Conservation (phyloP, 306 rosid species). For the Alnus glutinosa region DNA sequence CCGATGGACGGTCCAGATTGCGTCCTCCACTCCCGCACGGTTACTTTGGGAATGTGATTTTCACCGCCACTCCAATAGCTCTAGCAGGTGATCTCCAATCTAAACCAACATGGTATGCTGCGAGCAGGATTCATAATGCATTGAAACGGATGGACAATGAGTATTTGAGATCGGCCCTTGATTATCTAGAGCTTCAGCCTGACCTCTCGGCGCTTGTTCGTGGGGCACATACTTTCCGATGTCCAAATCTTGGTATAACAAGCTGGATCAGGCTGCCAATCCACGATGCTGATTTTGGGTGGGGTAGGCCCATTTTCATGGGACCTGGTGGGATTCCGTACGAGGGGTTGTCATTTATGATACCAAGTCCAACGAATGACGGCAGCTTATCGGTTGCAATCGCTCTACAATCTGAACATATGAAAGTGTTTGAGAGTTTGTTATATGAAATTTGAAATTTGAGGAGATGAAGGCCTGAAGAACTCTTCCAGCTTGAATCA, state of each 20-base stretch:
- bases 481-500: not conserved
- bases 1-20: constrained; percentile 83
- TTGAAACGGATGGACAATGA: constrained; percentile 64
- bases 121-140: constrained; percentile 68
- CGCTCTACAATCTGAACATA: constrained; percentile 57
- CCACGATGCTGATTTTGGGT: constrained; percentile 93
- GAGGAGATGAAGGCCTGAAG: constrained; percentile 26
- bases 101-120: constrained; percentile 83
- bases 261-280: constrained; percentile 91
- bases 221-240: constrained; percentile 76
- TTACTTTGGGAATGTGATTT: constrained; percentile 86
- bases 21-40: constrained; percentile 80
- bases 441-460: constrained; percentile 55
- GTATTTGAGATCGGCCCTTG: constrained; percentile 80
- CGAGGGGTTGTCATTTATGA: constrained; percentile 71
- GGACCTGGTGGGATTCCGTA: constrained; percentile 93
- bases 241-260: constrained; percentile 95
- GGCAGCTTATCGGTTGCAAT: constrained; percentile 72
- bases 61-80: constrained; percentile 75
- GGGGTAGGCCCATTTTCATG: constrained; percentile 96
- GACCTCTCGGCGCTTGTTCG: constrained; percentile 80
- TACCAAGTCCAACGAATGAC: constrained; percentile 67
- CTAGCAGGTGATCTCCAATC: constrained; percentile 65
- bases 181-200: constrained; percentile 81
- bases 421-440: constrained; percentile 56